Percentiles rank a stretch among this genome's conserved stretches.
Conservation (phyloP, 305 asterid genomes). For the Fraxinus velutina region DNA sequence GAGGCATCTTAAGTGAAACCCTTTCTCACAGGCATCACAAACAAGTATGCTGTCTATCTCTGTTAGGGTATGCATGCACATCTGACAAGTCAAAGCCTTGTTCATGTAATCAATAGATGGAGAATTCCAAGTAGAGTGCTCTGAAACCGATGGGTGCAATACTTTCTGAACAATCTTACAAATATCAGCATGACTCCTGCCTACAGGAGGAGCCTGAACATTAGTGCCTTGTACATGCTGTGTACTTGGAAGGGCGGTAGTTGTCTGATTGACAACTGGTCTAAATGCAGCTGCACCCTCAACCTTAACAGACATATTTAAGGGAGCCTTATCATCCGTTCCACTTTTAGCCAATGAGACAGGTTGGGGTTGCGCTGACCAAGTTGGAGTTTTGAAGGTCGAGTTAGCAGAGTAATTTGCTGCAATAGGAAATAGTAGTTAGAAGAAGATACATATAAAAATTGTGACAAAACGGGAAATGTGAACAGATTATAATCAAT, state of each 20-base stretch:
- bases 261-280: slow-evolving; percentile 47
- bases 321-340: slow-evolving; percentile 48
- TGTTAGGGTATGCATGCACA: slow-evolving; percentile 53
- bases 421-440: slow-evolving; percentile 32
- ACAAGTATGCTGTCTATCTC: slow-evolving; percentile 74
- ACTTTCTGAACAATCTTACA: slow-evolving; percentile 75
- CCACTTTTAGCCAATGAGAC: slow-evolving; percentile 43
- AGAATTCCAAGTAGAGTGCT: slow-evolving; percentile 69
- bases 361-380: slow-evolving; percentile 66
- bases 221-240: slow-evolving; percentile 36
- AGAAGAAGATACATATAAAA: slow-evolving; percentile 3
- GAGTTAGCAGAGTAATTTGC: slow-evolving; percentile 53
- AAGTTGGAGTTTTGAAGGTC: slow-evolving; percentile 56
- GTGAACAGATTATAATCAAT: slow-evolving; percentile 12
- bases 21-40: slow-evolving; percentile 96
- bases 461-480: neutral
- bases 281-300: slow-evolving; percentile 57
- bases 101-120: slow-evolving; percentile 91
- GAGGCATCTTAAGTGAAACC: slow-evolving; percentile 90
- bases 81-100: slow-evolving; percentile 72
- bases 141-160: slow-evolving; percentile 50
- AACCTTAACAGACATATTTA: slow-evolving; percentile 44
- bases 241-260: slow-evolving; percentile 28
- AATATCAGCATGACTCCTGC: slow-evolving; percentile 67
- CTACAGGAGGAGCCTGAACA: slow-evolving; percentile 41